Percentiles rank a stretch among this genome's conserved stretches.
phyloP scores from a whole-genome alignment of 2,329 filamentous ascomycete genomes.

The Westerdykella aurantiaca region DNA sequence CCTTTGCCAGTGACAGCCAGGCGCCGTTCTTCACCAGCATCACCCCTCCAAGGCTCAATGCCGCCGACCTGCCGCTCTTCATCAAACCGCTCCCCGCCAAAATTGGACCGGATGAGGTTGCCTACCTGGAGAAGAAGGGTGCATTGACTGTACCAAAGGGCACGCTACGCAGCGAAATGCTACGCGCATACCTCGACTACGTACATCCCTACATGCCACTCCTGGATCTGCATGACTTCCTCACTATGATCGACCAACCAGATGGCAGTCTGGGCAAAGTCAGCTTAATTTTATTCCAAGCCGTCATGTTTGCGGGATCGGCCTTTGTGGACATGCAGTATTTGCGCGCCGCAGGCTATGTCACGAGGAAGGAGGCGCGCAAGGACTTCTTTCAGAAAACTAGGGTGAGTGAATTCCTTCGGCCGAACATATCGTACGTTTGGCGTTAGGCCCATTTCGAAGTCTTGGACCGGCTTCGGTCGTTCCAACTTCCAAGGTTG shows the following conservation, averaged over 20 bases:
- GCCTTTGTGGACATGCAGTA: constrained; percentile 80
- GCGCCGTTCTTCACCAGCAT: constrained; percentile 43
- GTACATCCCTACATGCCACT: constrained; percentile 94
- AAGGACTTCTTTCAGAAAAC: constrained; percentile 87
- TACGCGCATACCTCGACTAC: constrained; percentile 79
- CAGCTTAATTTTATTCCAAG: constrained; percentile 85
- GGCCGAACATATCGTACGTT: constrained; percentile 2
- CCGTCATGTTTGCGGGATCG: constrained; percentile 88
- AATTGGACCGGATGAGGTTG: constrained; percentile 74
- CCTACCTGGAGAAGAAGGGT: constrained; percentile 77
- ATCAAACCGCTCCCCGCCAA: constrained; percentile 73
- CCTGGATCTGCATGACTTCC: constrained; percentile 60
- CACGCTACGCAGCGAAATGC: constrained; percentile 69
- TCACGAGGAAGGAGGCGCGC: constrained; percentile 71
- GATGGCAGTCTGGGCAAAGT: constrained; percentile 67
- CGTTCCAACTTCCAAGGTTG: no score
- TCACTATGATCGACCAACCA: constrained; percentile 55
- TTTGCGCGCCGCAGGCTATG: constrained; percentile 70
- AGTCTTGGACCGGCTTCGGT: not conserved
- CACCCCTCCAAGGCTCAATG: constrained; percentile 39
- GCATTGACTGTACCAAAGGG: constrained; percentile 69
- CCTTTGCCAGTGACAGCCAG: constrained; percentile 25
- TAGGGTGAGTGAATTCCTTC: constrained; percentile 54
- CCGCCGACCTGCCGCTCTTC: constrained; percentile 56
- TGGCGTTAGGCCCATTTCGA: not conserved